Conservation (phyloP, 2,329 filamentous ascomycete species). For the Fusarium citri region DNA sequence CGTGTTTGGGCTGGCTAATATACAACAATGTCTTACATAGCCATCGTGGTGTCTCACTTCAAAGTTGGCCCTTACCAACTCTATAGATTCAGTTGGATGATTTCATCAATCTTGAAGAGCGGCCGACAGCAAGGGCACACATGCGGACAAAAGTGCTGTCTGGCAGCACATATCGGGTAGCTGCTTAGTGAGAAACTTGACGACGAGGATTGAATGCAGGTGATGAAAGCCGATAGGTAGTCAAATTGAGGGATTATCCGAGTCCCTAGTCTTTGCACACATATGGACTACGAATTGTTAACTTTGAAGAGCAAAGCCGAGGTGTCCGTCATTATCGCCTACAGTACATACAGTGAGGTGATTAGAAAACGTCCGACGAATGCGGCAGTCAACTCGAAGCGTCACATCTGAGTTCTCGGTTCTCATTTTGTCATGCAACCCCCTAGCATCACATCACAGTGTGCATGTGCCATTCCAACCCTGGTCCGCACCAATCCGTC, state of each 20-base stretch:
- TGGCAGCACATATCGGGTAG: constrained; percentile 36
- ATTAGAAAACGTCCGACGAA: background rate
- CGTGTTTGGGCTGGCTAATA: constrained; percentile 8
- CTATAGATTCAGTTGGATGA: constrained; percentile 19
- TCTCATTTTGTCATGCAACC: constrained; percentile 35
- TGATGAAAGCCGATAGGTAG: constrained; percentile 24
- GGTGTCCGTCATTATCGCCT: constrained; percentile 26
- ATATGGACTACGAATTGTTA: constrained; percentile 17
- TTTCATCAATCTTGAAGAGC: constrained; percentile 9
- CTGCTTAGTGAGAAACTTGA: constrained; percentile 28
- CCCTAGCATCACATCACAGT: constrained; percentile 42
- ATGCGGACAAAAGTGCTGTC: constrained; percentile 22
- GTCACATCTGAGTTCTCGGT: constrained; percentile 40
- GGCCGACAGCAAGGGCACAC: constrained; percentile 10
- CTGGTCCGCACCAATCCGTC: constrained; percentile 38
- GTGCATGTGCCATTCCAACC: constrained; percentile 26
- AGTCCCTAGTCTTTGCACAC: constrained; percentile 15
- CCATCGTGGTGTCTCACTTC: constrained; percentile 36
- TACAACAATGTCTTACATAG: constrained; percentile 36
- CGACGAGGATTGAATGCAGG: constrained; percentile 23
- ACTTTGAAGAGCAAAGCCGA: constrained; percentile 24
- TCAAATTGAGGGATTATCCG: constrained; percentile 27
- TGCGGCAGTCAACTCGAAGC: constrained; percentile 35
- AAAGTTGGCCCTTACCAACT: background rate
- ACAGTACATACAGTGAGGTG: background rate